Conservation (phyloP, 2,329 filamentous ascomycete genomes). For the Alternaria hordeiaustralica region DNA sequence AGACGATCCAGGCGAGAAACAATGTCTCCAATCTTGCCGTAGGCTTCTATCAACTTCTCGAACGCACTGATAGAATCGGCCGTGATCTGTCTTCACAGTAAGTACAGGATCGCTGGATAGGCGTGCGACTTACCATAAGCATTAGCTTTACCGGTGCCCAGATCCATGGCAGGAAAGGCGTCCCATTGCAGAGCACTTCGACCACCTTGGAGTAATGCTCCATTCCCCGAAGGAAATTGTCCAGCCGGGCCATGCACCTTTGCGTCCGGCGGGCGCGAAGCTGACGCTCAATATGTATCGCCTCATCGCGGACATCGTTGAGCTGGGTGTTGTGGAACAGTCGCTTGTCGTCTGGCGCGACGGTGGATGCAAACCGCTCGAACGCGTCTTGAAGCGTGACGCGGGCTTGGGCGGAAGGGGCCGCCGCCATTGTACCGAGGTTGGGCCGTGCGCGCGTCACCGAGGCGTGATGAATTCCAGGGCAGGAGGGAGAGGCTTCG, state of each 20-base stretch:
- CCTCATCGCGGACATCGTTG: constrained; percentile 43
- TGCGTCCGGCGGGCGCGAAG: constrained; percentile 49
- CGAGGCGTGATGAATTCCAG: not conserved
- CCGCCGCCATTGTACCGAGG: not conserved
- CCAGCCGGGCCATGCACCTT: constrained; percentile 53
- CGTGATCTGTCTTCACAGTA: not conserved
- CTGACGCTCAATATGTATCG: constrained; percentile 46
- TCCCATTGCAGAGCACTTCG: constrained; percentile 56
- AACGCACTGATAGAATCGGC: not conserved
- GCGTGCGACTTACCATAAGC: constrained; percentile 1
- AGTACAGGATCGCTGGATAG: not conserved
- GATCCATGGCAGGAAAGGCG: constrained; percentile 53
- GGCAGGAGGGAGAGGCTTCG: not conserved
- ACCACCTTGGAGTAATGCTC: constrained; percentile 41
- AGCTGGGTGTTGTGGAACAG: constrained; percentile 35
- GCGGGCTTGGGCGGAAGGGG: constrained; percentile 8
- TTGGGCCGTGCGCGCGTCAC: not conserved
- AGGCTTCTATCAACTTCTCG: not conserved
- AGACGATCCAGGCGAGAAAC: not conserved
- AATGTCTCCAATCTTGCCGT: not conserved
- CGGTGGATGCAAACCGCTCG: constrained; percentile 16
- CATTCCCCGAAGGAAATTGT: constrained; percentile 51
- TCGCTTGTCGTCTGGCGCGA: constrained; percentile 10
- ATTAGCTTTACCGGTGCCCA: constrained; percentile 46
- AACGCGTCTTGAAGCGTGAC: constrained; percentile 15